Conservation (phyloP, 805 yeast species). For the Saturnispora dispora region DNA sequence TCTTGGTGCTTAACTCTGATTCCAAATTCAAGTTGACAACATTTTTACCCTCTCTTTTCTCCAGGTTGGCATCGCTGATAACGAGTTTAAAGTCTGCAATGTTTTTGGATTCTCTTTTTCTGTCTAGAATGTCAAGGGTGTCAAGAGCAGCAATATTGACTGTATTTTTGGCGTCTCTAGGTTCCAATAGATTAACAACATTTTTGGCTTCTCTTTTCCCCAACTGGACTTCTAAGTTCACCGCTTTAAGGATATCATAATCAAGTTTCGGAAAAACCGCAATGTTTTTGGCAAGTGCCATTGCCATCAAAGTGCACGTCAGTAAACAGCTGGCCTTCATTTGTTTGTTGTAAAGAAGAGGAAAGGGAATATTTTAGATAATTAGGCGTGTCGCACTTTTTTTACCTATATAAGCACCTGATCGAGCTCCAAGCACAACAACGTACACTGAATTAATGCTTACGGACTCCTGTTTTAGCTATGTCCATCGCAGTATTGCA, state of each 20-base stretch:
- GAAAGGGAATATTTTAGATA: background rate
- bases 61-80: slow-evolving; percentile 12
- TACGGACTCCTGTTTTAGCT: background rate
- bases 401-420: background rate
- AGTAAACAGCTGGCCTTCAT: background rate
- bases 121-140: background rate
- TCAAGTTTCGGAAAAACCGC: background rate
- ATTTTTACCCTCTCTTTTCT: slow-evolving; percentile 19
- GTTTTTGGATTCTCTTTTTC: slow-evolving; percentile 10
- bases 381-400: background rate
- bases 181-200: slow-evolving; percentile 7
- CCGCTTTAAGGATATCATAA: slow-evolving; percentile 8
- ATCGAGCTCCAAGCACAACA: background rate
- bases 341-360: background rate
- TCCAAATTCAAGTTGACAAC: slow-evolving; percentile 14
- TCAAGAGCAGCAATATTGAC: slow-evolving; percentile 9
- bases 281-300: slow-evolving; percentile 2
- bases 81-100: slow-evolving; percentile 13
- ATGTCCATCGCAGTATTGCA: background rate
- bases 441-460: background rate
- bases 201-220: slow-evolving; percentile 14
- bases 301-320: background rate
- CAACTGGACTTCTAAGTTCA: slow-evolving; percentile 10
- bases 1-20: slow-evolving; percentile 12
- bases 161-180: slow-evolving; percentile 13